phyloP scores from a whole-genome alignment of 2,329 filamentous ascomycete genomes.

The Fusarium nodosum region DNA sequence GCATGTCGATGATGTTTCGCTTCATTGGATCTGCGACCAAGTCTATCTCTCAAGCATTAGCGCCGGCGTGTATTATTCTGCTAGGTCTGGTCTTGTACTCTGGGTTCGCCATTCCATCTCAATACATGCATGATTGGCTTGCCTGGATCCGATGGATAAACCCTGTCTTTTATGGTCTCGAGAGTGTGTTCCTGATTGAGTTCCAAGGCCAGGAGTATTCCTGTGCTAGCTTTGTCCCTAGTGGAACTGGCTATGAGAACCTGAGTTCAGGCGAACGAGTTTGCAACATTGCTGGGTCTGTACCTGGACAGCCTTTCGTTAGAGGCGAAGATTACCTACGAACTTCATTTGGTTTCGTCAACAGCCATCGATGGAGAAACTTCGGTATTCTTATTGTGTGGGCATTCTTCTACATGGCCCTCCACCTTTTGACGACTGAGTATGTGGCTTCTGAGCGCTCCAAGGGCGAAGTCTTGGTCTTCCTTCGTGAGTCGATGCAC shows the following conservation, averaged over 20 bases:
- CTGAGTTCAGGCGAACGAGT: constrained; percentile 18
- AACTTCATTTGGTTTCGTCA: constrained; percentile 27
- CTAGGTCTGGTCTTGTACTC: constrained; percentile 62
- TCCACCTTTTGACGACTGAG: constrained; percentile 31
- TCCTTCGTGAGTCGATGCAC: constrained; percentile 24
- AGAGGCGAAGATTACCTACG: constrained; percentile 3
- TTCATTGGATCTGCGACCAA: constrained; percentile 46
- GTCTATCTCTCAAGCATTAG: constrained; percentile 44
- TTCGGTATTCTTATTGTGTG: constrained; percentile 34
- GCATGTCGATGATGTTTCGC: constrained; percentile 74
- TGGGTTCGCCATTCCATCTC: constrained; percentile 59
- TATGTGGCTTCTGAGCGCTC: constrained; percentile 38
- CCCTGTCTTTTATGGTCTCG: constrained; percentile 73
- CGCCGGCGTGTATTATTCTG: constrained; percentile 42
- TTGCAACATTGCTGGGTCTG: constrained; percentile 1
- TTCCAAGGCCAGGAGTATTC: constrained; percentile 62
- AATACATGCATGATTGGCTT: constrained; percentile 63
- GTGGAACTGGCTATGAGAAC: constrained; percentile 9
- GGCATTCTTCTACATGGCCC: constrained; percentile 29
- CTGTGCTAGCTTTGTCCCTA: constrained; percentile 59
- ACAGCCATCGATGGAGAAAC: constrained; percentile 37
- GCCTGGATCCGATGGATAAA: constrained; percentile 76
- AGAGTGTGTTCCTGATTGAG: constrained; percentile 74
- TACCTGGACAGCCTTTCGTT: neutral
- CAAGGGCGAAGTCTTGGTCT: constrained; percentile 40